phyloP scores from a whole-genome alignment of 129 eudicot genomes.

The Gnaphalium uliginosum region DNA sequence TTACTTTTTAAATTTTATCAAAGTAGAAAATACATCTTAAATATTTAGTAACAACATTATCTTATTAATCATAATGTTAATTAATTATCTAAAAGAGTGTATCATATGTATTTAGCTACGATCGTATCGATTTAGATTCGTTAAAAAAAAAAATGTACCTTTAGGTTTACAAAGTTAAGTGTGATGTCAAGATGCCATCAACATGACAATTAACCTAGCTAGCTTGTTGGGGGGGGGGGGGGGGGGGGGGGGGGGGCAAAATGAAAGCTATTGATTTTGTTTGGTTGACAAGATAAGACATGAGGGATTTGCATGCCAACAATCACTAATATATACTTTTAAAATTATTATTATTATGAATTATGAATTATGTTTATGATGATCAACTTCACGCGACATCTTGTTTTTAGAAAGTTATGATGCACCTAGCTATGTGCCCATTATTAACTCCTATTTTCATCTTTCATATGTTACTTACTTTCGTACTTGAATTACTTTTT shows the following conservation, averaged over 20 bases:
- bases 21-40: too few relatives aligned
- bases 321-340: conserved; percentile 22
- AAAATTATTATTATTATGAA: conserved; percentile 17
- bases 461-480: conserved; percentile 13
- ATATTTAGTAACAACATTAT: too few relatives aligned
- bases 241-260: too few relatives aligned
- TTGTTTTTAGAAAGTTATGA: conserved; percentile 43
- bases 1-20: too few relatives aligned
- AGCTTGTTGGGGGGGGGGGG: conserved; percentile 14
- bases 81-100: too few relatives aligned
- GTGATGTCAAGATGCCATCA: conserved; percentile 51
- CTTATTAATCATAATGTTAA: too few relatives aligned
- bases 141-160: too few relatives aligned
- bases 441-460: conserved; percentile 26
- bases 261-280: conserved; percentile 5
- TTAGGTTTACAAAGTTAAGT: conserved; percentile 14
- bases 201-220: conserved; percentile 23
- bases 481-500: background rate
- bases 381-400: conserved; percentile 34
- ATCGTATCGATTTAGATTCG: too few relatives aligned
- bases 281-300: conserved; percentile 38
- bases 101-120: too few relatives aligned
- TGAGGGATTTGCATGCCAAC: conserved; percentile 48
- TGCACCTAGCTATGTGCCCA: conserved; percentile 27
- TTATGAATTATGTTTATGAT: conserved; percentile 18